phyloP scores from a whole-genome alignment of 2,329 filamentous ascomycete species.

The Colletotrichum shisoi region DNA sequence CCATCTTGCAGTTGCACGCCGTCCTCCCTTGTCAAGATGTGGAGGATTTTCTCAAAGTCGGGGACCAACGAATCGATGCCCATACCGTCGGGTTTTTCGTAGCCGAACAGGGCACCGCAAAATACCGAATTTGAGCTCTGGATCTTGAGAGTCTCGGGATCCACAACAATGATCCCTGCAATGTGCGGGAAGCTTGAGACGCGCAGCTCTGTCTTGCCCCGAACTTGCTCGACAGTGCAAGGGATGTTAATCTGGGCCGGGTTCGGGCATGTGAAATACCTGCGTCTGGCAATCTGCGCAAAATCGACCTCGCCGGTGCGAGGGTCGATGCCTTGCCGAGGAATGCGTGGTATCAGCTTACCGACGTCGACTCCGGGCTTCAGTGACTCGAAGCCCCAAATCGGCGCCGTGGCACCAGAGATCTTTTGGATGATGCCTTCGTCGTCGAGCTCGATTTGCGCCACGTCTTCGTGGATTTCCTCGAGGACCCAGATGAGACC shows the following conservation, averaged over 20 bases:
- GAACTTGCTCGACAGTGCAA: constrained; percentile 77
- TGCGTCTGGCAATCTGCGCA: constrained; percentile 73
- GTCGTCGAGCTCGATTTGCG: constrained; percentile 77
- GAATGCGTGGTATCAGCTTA: constrained; percentile 81
- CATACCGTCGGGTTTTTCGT: constrained; percentile 82
- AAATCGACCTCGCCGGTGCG: constrained; percentile 80
- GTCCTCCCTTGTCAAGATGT: constrained; percentile 85
- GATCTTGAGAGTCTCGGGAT: constrained; percentile 78
- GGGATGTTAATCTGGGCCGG: constrained; percentile 82
- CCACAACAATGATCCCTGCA: constrained; percentile 92
- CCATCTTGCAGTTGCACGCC: constrained; percentile 84
- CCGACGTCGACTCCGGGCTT: constrained; percentile 76
- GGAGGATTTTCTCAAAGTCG: constrained; percentile 83
- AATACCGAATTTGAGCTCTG: constrained; percentile 96
- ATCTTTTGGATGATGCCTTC: constrained; percentile 75
- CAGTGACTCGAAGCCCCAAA: constrained; percentile 80
- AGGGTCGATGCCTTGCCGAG: constrained; percentile 75
- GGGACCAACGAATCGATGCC: constrained; percentile 83
- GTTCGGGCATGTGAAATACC: constrained; percentile 86
- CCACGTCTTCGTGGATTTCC: constrained; percentile 95
- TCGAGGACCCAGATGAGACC: constrained; percentile 97
- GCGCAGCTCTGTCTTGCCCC: constrained; percentile 74
- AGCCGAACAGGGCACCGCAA: constrained; percentile 88
- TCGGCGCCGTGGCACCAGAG: constrained; percentile 78
- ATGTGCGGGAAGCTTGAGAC: constrained; percentile 97